phyloP scores from a whole-genome alignment of 2,329 filamentous ascomycete genomes.

The Acrocalymma vagum region DNA sequence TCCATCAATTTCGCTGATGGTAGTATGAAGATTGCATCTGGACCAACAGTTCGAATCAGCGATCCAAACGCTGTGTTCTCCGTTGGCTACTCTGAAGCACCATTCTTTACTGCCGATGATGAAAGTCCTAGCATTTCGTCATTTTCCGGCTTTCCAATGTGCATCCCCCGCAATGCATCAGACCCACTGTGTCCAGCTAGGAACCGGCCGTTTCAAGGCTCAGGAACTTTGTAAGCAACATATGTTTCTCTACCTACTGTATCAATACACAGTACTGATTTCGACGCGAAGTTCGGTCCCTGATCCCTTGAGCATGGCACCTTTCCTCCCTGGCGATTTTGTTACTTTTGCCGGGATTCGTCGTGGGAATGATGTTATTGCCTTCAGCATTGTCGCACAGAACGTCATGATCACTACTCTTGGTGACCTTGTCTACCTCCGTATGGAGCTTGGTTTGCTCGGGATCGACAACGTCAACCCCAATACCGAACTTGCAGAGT shows the following conservation, averaged over 20 bases:
- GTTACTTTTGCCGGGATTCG: constrained; percentile 45
- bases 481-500: constrained; percentile 37
- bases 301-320: constrained; percentile 45
- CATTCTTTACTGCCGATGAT: constrained; percentile 57
- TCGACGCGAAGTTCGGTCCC: constrained; percentile 22
- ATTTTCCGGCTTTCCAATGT: constrained; percentile 60
- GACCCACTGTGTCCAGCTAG: constrained; percentile 42
- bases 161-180: constrained; percentile 52
- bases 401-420: constrained; percentile 41
- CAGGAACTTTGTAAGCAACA: constrained; percentile 15
- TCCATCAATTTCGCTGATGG: constrained; percentile 35
- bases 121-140: constrained; percentile 54
- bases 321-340: constrained; percentile 45
- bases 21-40: constrained; percentile 38
- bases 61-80: constrained; percentile 55
- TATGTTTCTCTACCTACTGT: constrained; percentile 1
- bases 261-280: background rate
- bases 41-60: constrained; percentile 44
- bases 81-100: constrained; percentile 45
- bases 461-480: constrained; percentile 37
- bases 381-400: constrained; percentile 39
- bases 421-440: constrained; percentile 42
- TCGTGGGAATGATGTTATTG: constrained; percentile 37
- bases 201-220: constrained; percentile 32
- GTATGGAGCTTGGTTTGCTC: constrained; percentile 48